These are phyloP conservation scores for Chlamydomonas reinhardtii DNA, from an alignment of 163 green algal species.

Conservation along the genomic window DNA sequence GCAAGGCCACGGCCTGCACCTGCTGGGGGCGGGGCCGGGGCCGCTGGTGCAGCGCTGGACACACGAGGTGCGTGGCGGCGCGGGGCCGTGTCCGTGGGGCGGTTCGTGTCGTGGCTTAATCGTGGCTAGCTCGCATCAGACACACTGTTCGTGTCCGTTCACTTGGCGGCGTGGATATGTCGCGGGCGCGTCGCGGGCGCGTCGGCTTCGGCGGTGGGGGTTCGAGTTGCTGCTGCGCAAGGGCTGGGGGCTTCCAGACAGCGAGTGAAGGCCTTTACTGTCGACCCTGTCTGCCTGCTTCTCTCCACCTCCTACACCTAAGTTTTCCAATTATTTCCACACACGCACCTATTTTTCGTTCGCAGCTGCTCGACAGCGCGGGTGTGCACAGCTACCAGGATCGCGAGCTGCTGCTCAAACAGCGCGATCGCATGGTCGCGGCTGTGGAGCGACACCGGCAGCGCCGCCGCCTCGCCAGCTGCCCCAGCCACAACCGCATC, in stretches of 20 bases:
- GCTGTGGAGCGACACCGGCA: constrained; percentile 4
- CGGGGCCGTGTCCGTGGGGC: no score
- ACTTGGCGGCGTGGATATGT: no score
- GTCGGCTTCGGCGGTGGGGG: no score
- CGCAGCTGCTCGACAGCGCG: constrained; percentile 12
- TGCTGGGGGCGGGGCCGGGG: not conserved
- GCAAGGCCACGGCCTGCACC: not conserved
- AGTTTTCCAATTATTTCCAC: not conserved
- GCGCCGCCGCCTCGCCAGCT: constrained; percentile 1
- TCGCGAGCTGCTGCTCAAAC: constrained; percentile 30
- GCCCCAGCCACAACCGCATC: not conserved
- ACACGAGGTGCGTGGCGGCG: not conserved
- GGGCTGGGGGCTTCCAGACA: no score
- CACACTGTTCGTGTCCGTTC: no score
- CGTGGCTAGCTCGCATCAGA: no score
- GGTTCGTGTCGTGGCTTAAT: no score
- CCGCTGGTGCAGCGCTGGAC: not conserved
- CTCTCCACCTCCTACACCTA: no score
- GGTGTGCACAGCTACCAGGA: constrained; percentile 13
- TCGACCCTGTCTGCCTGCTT: not conserved
- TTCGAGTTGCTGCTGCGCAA: no score
- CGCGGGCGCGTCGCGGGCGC: no score
- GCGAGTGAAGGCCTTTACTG: no score
- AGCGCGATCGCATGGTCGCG: constrained; percentile 4
- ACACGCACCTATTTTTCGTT: not conserved